A percentile compares a stretch with the other conserved stretches of the same genome.
phyloP scores from a whole-genome alignment of 2,329 filamentous ascomycete species.

The Epichloe sp. region DNA sequence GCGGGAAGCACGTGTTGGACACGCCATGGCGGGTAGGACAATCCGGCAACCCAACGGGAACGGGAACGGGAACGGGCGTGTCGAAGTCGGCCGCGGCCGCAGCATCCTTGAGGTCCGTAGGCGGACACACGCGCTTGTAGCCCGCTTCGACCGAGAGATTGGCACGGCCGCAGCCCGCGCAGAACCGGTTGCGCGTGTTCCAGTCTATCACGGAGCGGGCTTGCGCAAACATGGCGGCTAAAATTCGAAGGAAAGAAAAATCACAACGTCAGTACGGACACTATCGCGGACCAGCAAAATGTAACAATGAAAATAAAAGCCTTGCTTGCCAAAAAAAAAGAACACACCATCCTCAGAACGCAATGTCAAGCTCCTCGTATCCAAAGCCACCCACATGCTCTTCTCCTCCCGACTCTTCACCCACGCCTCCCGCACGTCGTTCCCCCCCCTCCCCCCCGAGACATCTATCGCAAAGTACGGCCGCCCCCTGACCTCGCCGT shows the following conservation, averaged over 20 bases:
- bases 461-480: constrained; percentile 88
- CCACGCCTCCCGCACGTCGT: constrained; percentile 44
- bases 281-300: no score
- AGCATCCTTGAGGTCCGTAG: constrained; percentile 45
- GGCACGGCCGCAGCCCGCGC: constrained; percentile 71
- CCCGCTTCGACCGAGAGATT: constrained; percentile 70
- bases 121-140: constrained; percentile 68
- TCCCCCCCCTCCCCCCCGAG: constrained; percentile 51
- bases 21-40: constrained; percentile 76
- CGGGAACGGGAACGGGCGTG: not conserved
- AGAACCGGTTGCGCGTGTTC: constrained; percentile 89
- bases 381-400: constrained; percentile 53
- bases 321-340: not conserved
- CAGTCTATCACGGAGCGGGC: constrained; percentile 82
- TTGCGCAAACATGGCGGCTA: constrained; percentile 87
- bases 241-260: no score
- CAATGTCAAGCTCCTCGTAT: constrained; percentile 49
- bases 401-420: constrained; percentile 30
- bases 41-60: constrained; percentile 19
- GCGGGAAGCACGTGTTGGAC: constrained; percentile 83
- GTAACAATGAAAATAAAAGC: no score
- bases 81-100: constrained; percentile 12
- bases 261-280: no score
- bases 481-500: constrained; percentile 60
- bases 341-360: constrained; percentile 45